These are phyloP conservation scores for Fereydounia khargensis DNA, from an alignment of 1,284 basidiomycete genomes.

Conservation along the genomic window DNA sequence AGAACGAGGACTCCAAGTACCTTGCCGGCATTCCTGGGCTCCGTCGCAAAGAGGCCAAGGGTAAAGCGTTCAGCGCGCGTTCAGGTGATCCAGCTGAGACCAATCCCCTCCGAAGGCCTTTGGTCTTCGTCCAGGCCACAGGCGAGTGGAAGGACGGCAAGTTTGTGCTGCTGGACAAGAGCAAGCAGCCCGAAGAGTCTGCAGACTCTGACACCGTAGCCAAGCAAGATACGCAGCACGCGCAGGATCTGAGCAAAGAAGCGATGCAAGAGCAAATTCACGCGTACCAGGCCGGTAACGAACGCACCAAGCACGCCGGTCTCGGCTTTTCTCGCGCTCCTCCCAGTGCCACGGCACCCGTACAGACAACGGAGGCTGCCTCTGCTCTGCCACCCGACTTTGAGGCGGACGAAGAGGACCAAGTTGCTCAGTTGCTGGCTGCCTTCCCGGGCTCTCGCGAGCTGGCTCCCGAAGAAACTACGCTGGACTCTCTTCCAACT, in stretches of 20 bases:
- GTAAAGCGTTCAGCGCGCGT: too few relatives aligned
- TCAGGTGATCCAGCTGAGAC: slow-evolving; percentile 22
- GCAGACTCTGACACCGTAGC: too few relatives aligned
- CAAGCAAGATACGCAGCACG: background rate
- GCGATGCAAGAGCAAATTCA: background rate
- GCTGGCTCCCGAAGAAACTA: slow-evolving; percentile 24
- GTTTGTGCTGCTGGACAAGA: slow-evolving; percentile 1
- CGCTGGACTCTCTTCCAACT: slow-evolving; percentile 19
- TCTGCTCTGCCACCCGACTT: background rate
- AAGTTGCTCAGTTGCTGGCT: slow-evolving; percentile 25
- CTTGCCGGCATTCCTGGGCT: slow-evolving; percentile 34
- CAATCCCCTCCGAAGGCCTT: slow-evolving; percentile 23
- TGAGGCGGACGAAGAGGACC: slow-evolving; percentile 15
- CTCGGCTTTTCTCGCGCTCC: slow-evolving; percentile 24
- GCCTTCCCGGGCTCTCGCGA: slow-evolving; percentile 37
- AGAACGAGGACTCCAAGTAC: slow-evolving; percentile 29
- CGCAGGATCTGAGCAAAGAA: background rate
- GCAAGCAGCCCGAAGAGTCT: too few relatives aligned
- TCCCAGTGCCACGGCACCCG: too few relatives aligned
- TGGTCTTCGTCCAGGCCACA: slow-evolving; percentile 39
- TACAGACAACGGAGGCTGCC: too few relatives aligned
- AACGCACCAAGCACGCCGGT: slow-evolving; percentile 12
- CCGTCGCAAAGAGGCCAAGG: slow-evolving; percentile 8
- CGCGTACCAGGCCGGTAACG: background rate
- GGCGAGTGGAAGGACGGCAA: slow-evolving; percentile 29